These are phyloP conservation scores for Microsporum audouinii DNA, from an alignment of 2,329 filamentous ascomycete genomes.

Conservation along the genomic window DNA sequence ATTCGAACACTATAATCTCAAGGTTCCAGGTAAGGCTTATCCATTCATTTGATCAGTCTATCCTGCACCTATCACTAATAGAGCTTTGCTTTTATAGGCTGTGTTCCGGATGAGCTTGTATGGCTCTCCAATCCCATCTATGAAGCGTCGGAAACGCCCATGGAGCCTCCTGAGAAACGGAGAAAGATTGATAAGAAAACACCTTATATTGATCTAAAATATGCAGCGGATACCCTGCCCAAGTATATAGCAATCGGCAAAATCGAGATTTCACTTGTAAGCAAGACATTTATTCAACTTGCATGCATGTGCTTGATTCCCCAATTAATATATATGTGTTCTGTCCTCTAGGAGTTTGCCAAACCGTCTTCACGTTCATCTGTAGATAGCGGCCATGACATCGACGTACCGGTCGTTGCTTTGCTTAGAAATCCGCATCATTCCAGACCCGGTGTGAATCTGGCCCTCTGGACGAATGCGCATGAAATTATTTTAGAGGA, in stretches of 20 bases:
- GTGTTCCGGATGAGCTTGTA: neutral
- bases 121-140: neutral
- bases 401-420: neutral
- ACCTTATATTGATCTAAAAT: neutral
- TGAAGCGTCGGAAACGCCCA: neutral
- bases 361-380: neutral
- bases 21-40: neutral
- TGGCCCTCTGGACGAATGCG: neutral
- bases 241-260: neutral
- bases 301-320: neutral
- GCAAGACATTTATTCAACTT: neutral
- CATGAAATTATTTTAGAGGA: neutral
- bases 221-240: constrained; percentile 2
- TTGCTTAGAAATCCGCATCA: neutral
- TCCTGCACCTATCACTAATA: neutral
- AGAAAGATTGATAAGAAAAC: neutral
- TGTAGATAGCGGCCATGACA: neutral
- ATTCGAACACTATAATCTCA: neutral
- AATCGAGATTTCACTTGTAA: neutral
- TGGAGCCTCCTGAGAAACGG: neutral
- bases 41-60: neutral
- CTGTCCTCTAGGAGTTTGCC: neutral
- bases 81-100: neutral
- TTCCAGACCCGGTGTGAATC: neutral
- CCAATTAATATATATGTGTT: neutral